Evolutionary conservation across 257 asterid species (phyloP).

Genomic region (Penstemon davidsonii): DNA sequence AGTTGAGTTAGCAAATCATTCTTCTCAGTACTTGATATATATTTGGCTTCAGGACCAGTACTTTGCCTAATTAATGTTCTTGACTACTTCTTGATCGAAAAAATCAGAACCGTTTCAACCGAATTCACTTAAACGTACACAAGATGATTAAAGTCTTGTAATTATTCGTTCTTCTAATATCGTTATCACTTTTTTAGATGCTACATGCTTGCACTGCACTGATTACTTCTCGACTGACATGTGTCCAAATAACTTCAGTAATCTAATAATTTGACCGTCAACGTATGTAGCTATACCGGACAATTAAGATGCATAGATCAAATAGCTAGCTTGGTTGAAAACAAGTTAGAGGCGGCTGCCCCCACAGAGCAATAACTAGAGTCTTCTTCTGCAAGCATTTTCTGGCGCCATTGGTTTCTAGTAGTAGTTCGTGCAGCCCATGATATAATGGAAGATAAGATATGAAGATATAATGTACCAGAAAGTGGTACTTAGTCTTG

Average conservation of each 20-base stretch:
- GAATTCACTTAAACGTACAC: too few relatives aligned
- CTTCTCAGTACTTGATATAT: not conserved
- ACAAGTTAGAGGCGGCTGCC: not conserved
- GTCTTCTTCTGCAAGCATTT: not conserved
- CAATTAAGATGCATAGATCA: not conserved
- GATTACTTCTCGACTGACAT: too few relatives aligned
- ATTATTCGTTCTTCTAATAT: too few relatives aligned
- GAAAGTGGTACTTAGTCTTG: not conserved
- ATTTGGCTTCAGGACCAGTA: too few relatives aligned
- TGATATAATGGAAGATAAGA: not conserved
- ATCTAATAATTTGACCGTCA: too few relatives aligned
- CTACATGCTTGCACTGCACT: too few relatives aligned
- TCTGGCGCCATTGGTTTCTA: not conserved
- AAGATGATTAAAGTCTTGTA: not conserved
- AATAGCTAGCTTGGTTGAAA: not conserved
- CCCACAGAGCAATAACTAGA: too few relatives aligned
- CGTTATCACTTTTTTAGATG: too few relatives aligned
- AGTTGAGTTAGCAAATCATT: not conserved
- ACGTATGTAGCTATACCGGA: too few relatives aligned
- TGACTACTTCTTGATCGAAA: not conserved
- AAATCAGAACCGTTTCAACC: too few relatives aligned
- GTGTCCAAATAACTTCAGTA: not conserved
- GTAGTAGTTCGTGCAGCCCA: not conserved
- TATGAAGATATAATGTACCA: not conserved
- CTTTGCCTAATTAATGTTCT: too few relatives aligned